Conservation (phyloP, 2,329 filamentous ascomycete genomes). For the Didymella keratinophila region DNA sequence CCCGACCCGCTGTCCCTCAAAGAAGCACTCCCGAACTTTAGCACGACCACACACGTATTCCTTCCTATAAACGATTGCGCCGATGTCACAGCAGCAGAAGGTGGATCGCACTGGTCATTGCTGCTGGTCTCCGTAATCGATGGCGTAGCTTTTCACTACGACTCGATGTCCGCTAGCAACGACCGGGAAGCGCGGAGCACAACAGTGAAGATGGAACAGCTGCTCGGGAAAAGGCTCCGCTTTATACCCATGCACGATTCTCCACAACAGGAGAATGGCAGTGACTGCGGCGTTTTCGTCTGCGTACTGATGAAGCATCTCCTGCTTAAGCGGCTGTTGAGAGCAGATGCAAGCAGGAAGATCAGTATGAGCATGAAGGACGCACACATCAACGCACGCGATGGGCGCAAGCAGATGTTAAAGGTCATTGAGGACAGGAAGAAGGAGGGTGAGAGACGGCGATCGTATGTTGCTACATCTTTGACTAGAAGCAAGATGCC, state of each 20-base stretch:
- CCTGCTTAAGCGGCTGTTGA: slow-evolving; percentile 82
- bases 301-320: slow-evolving; percentile 94
- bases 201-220: slow-evolving; percentile 70
- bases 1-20: slow-evolving; percentile 63
- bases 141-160: slow-evolving; percentile 94
- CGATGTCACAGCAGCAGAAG: slow-evolving; percentile 80
- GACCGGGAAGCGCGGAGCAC: slow-evolving; percentile 74
- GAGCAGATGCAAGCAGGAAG: slow-evolving; percentile 81
- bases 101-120: slow-evolving; percentile 93
- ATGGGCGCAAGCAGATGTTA: slow-evolving; percentile 88
- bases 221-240: slow-evolving; percentile 72
- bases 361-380: slow-evolving; percentile 93
- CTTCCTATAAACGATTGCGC: slow-evolving; percentile 93
- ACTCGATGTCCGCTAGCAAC: slow-evolving; percentile 82
- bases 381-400: slow-evolving; percentile 80
- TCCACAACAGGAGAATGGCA: slow-evolving; percentile 90
- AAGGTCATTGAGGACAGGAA: slow-evolving; percentile 85
- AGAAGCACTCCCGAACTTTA: slow-evolving; percentile 81
- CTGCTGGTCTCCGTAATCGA: slow-evolving; percentile 89
- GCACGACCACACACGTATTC: slow-evolving; percentile 86
- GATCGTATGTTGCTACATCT: slow-evolving; percentile 67
- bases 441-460: slow-evolving; percentile 84
- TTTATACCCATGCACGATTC: slow-evolving; percentile 86
- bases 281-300: slow-evolving; percentile 95
- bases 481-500: not conserved